A percentile compares a stretch with the other conserved stretches of the same genome.
Evolutionary conservation across 139 green algal species (phyloP).

Genomic region (Penium margaritaceum): DNA sequence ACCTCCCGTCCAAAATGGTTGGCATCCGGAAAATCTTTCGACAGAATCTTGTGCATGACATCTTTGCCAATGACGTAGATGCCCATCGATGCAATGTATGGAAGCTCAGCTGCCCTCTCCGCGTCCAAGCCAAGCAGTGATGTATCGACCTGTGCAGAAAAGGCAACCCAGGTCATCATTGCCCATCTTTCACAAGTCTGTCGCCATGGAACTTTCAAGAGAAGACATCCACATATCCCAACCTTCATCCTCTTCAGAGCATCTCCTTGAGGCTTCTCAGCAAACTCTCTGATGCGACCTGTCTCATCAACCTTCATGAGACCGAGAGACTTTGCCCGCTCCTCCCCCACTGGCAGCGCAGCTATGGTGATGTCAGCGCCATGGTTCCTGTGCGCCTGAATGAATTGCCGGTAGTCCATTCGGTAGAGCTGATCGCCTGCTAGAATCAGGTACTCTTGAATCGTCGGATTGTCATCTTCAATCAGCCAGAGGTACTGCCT

Average conservation of each 20-base stretch:
- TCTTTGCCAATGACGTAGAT: conserved; percentile 80
- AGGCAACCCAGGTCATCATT: no score
- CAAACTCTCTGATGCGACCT: conserved; percentile 83
- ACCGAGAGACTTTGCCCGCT: conserved; percentile 81
- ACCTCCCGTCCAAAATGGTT: conserved; percentile 80
- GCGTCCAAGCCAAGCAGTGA: conserved; percentile 81
- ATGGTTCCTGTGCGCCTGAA: conserved; percentile 73
- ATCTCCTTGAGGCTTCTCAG: conserved; percentile 96
- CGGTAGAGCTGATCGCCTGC: conserved; percentile 98
- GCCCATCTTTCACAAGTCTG: no score
- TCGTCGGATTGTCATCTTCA: conserved; percentile 71
- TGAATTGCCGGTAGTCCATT: conserved; percentile 98
- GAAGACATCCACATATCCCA: no score
- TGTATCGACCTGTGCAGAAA: conserved; percentile 76
- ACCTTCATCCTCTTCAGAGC: conserved; percentile 78
- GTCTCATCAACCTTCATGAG: conserved; percentile 97
- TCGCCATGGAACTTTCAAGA: no score
- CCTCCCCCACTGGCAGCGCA: conserved; percentile 84
- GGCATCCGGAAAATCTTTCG: conserved; percentile 57
- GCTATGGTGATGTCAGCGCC: conserved; percentile 94
- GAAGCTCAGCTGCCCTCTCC: conserved; percentile 70
- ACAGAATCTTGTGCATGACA: conserved; percentile 58
- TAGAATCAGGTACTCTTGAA: conserved; percentile 97
- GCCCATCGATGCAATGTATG: conserved; percentile 99
- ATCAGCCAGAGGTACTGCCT: conserved; percentile 99